Base-by-base conservation (phyloP, 345 rosid genomes). In the Viola odorata region DNA sequence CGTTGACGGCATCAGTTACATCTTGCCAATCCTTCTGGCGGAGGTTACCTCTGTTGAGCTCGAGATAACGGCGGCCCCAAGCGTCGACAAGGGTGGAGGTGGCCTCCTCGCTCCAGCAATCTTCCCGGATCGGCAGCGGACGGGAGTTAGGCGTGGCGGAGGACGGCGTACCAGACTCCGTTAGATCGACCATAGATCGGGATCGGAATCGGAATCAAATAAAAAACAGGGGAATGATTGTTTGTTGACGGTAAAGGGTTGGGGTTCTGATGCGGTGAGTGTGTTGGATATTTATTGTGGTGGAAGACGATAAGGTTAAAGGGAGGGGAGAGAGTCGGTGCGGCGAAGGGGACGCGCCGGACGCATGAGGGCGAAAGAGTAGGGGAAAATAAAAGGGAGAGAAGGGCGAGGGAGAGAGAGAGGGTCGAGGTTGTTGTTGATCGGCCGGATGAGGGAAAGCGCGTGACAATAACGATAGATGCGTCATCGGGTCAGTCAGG, bases 11-110 rank as follows among this genome's bases (percentile, higher is more conserved):
- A 69, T 86, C 84, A 12, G 99, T 96, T 16, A 94, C 99, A 63
- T 94, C 97, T 50, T 86, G 96, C 99, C 99, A 95, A 72, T 95
- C 96, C 63, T 91, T 95, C 76, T 91, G 99, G 12, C 99, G 99
- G 55, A 95, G 97, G 59, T 85, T 84, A 1, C 99, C 99, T 0
- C 99, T 85, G 80, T 70, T 86, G 42, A 95, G 96, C 56, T 91
- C 92, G 48, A 95, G 37, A 72, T 83, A 95, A 32, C 97, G 92
- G 41, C 81, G 64, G 12, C 99, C 99, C 99, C 99, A 95, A 14
- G 92, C 85, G 55, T 88, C 91, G 63, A 95, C 84, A 38, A 95
- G 95, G 48, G 99, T 95, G 45, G 85, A 81, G 12, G 96, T 95
- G 23, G 99, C 99, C 59, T 88, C 99, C 72, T 91, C 97, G 74